These are phyloP conservation scores for Chenopodium suecicum DNA, from an alignment of 148 eudicot genomes.

Conservation along the genomic window DNA sequence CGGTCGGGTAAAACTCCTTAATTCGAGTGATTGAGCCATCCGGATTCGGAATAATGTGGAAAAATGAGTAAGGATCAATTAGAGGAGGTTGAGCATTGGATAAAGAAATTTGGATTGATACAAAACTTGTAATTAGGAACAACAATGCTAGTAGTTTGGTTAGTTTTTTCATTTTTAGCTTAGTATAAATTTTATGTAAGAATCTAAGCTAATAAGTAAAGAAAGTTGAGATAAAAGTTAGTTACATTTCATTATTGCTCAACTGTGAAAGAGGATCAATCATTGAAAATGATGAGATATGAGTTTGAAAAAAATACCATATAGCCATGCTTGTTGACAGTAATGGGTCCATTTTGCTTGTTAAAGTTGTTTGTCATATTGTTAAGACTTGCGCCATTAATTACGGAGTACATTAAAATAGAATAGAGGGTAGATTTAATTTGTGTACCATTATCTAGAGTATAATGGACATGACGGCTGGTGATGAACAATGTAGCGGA, in stretches of 20 bases:
- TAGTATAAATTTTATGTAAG: neutral
- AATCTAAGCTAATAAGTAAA: neutral
- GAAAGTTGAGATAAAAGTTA: neutral
- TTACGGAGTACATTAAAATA: too few relatives aligned
- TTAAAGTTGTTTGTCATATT: neutral
- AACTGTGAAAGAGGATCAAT: too few relatives aligned
- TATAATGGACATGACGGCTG: too few relatives aligned
- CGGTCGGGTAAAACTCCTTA: conserved; percentile 2
- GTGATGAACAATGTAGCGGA: too few relatives aligned
- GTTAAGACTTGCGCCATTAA: too few relatives aligned
- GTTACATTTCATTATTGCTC: neutral
- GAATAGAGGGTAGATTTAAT: neutral
- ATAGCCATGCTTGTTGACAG: neutral
- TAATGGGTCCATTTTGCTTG: neutral
- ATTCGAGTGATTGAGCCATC: conserved; percentile 28
- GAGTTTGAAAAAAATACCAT: too few relatives aligned
- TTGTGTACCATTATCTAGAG: neutral
- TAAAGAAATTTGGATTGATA: neutral
- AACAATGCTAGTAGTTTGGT: neutral
- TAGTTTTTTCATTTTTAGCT: neutral
- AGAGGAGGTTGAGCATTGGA: neutral
- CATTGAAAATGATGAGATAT: too few relatives aligned
- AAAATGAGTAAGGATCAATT: conserved; percentile 22
- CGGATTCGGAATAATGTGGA: conserved; percentile 27
- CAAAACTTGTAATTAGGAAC: neutral